Conservation (phyloP, 306 rosid genomes). For the Inga oerstediana region DNA sequence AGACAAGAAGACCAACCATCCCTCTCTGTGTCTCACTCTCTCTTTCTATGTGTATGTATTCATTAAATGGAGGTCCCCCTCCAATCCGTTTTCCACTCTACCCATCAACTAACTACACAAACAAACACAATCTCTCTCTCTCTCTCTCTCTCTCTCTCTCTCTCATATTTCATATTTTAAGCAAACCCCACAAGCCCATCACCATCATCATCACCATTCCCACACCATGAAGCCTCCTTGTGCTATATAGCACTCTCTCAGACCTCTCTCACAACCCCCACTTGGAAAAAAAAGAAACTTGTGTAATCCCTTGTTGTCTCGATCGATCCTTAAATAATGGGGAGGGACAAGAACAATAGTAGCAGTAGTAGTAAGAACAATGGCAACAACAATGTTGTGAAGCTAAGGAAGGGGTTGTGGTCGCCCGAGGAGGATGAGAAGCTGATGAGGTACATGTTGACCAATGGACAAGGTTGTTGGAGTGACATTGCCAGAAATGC, state of each 20-base stretch:
- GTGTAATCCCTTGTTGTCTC: background rate
- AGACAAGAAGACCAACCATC: slow-evolving; percentile 72
- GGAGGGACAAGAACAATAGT: slow-evolving; percentile 25
- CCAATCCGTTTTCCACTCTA: slow-evolving; percentile 99
- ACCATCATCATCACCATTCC: slow-evolving; percentile 66
- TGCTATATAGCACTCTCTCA: slow-evolving; percentile 48
- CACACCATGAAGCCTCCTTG: slow-evolving; percentile 69
- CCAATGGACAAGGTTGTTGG: slow-evolving; percentile 96
- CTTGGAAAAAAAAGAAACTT: background rate
- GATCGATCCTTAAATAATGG: slow-evolving; percentile 9
- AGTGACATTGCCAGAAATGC: slow-evolving; percentile 88
- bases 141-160: slow-evolving; percentile 17
- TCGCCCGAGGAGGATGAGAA: slow-evolving; percentile 98
- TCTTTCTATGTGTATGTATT: slow-evolving; percentile 42
- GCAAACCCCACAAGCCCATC: slow-evolving; percentile 73
- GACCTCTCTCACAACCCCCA: slow-evolving; percentile 44
- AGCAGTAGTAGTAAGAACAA: background rate
- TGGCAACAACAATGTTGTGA: slow-evolving; percentile 21
- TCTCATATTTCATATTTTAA: slow-evolving; percentile 63
- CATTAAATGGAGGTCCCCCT: slow-evolving; percentile 83
- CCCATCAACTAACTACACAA: slow-evolving; percentile 89
- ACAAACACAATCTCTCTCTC: slow-evolving; percentile 58
- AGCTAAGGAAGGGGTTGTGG: slow-evolving; percentile 85
- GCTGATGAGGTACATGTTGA: slow-evolving; percentile 83
- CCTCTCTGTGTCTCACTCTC: slow-evolving; percentile 42